Percentiles rank a stretch among this genome's conserved stretches.
Evolutionary conservation across 108 stramenopile genomes (phyloP).

Genomic region (Epithemia pelagica): DNA sequence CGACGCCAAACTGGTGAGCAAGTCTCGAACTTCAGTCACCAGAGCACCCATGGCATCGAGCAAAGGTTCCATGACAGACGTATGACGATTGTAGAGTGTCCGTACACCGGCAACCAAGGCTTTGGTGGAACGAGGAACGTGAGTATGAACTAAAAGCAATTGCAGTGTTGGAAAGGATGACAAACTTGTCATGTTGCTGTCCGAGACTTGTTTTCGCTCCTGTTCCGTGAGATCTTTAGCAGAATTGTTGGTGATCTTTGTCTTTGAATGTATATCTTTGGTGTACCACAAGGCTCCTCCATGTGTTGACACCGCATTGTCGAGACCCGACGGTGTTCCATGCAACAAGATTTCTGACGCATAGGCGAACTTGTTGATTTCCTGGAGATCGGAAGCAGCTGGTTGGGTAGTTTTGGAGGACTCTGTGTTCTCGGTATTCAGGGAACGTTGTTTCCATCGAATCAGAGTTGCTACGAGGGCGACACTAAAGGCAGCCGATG

Average conservation of each 20-base stretch:
- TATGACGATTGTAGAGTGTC: conserved; percentile 3
- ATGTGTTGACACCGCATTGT: conserved; percentile 41
- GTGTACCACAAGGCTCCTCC: conserved; percentile 22
- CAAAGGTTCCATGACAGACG: conserved; percentile 2
- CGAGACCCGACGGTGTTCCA: conserved; percentile 41
- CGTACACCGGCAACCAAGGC: conserved; percentile 12
- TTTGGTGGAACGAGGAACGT: conserved; percentile 33
- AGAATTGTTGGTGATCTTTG: neutral
- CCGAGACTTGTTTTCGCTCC: neutral
- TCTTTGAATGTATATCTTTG: neutral
- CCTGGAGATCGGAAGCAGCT: conserved; percentile 9
- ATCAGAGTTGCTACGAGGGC: conserved; percentile 31
- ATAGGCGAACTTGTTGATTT: conserved; percentile 38
- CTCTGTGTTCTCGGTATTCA: neutral
- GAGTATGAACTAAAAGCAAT: conserved; percentile 37
- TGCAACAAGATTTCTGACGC: conserved; percentile 37
- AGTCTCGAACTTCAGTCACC: neutral
- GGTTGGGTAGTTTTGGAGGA: neutral
- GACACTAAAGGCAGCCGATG: conserved; percentile 27
- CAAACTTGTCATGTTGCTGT: neutral
- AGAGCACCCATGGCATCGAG: conserved; percentile 16
- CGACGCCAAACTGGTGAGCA: neutral
- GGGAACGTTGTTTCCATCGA: conserved; percentile 4
- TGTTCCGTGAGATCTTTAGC: neutral
- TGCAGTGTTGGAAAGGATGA: conserved; percentile 16